These are phyloP conservation scores for Penicillium crustosum DNA, from an alignment of 2,329 filamentous ascomycete genomes.

Conservation along the genomic window DNA sequence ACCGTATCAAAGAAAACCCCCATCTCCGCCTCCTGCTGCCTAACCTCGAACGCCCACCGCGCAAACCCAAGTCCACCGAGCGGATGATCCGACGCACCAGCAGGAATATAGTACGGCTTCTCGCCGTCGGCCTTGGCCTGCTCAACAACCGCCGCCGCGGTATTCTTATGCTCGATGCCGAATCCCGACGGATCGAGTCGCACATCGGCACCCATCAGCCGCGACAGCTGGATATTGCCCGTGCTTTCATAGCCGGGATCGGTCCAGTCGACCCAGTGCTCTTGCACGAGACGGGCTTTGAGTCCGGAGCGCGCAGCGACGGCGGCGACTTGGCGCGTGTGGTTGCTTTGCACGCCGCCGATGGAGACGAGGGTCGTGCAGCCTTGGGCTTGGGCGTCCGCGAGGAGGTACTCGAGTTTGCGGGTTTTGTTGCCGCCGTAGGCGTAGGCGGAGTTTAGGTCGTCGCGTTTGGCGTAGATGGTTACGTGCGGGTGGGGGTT, in stretches of 20 bases:
- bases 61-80: conserved; percentile 70
- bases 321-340: conserved; percentile 66
- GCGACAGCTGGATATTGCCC: conserved; percentile 70
- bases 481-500: conserved; percentile 49
- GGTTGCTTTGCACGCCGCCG: conserved; percentile 69
- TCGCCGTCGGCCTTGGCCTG: conserved; percentile 56
- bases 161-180: conserved; percentile 68
- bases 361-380: conserved; percentile 65
- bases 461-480: conserved; percentile 71
- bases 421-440: conserved; percentile 69
- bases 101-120: conserved; percentile 70
- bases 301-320: conserved; percentile 60
- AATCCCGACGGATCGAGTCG: conserved; percentile 61
- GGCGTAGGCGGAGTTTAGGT: conserved; percentile 67
- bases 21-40: conserved; percentile 59
- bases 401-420: conserved; percentile 68
- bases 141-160: conserved; percentile 54
- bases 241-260: conserved; percentile 62
- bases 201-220: conserved; percentile 66
- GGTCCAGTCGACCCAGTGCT: conserved; percentile 66
- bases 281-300: conserved; percentile 55
- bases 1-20: conserved; percentile 67
- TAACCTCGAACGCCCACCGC: conserved; percentile 69
- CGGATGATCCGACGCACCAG: conserved; percentile 68
- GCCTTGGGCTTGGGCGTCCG: conserved; percentile 59